Evolutionary conservation across 345 rosid species (phyloP), one percentile per base, ranked within the genome.

Genomic region (Bretschneidera sinensis): DNA sequence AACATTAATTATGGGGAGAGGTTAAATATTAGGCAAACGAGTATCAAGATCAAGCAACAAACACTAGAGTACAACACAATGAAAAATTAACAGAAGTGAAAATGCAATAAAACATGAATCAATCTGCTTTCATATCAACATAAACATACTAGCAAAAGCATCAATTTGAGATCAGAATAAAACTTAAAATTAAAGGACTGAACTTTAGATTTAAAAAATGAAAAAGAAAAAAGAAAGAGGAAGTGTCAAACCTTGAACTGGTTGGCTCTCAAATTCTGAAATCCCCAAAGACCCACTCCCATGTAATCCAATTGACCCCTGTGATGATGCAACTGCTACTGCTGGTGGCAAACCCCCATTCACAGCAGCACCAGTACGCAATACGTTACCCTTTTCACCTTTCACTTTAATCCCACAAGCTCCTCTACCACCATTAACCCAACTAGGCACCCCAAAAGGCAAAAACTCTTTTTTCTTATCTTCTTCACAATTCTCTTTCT

Each of bases 221-320:
- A 53, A 9, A 15, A 62, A 16, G 2, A 18, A 33, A 1, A 0
- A 0, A 24, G 1, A 17, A 19, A 17, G 2, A 43, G 18, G 35
- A 43, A n/a, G 6, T 10, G 19, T n/a, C 14, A 50, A 72, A 85
- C 92, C 96, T 78, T 77, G 83, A 74, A 63, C 54, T 51, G 64
- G 71, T 21, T 64, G 71, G 65, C 67, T 62, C n/a, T 84, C 92
- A 52, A 73, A 59, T 63, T 82, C 92, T 5, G 86, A 79, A 43
- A 79, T 62, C 28, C 81, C 83, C 10, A 87, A 79, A 33, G 85
- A 80, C n/a, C 81, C 86, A 73, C 82, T 83, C 6, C 79, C 82
- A 21, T 74, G 88, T 54, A 90, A 88, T 45, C 82, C 91, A 57
- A 69, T 68, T 48, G 82, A 78, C 16, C 81, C 82, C 43, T 80